These are phyloP conservation scores for Cucurbitaria berberidis DNA, from an alignment of 2,329 filamentous ascomycete genomes.

Conservation along the genomic window DNA sequence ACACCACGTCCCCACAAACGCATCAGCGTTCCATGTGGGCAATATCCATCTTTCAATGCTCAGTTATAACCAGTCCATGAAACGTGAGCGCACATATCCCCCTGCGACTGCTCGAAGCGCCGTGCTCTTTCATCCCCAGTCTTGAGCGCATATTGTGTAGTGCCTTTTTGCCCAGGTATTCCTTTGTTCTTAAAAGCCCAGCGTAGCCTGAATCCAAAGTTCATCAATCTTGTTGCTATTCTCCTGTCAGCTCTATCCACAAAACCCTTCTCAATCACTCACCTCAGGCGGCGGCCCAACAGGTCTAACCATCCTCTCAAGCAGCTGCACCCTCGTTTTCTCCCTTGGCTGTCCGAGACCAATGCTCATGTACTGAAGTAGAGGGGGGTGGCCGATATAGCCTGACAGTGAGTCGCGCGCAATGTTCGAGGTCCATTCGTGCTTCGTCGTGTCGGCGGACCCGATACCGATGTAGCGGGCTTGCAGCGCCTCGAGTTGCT, in stretches of 20 bases:
- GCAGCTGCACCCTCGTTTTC: slow-evolving; percentile 78
- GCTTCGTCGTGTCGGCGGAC: slow-evolving; percentile 94
- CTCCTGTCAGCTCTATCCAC: slow-evolving; percentile 6
- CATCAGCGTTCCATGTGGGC: not conserved
- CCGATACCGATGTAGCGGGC: slow-evolving; percentile 95
- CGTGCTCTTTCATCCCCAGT: not conserved
- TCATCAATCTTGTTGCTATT: slow-evolving; percentile 31
- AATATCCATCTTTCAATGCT: not conserved
- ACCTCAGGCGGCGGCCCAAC: slow-evolving; percentile 71
- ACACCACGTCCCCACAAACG: not conserved
- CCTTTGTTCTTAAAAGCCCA: not conserved
- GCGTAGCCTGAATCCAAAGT: not conserved
- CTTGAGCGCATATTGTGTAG: not conserved
- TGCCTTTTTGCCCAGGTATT: not conserved
- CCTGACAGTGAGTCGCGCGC: slow-evolving; percentile 89
- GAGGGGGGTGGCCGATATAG: slow-evolving; percentile 86
- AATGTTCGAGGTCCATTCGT: slow-evolving; percentile 97
- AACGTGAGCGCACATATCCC: not conserved
- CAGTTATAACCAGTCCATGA: not conserved
- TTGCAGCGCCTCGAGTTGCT: slow-evolving; percentile 96
- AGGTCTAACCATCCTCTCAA: slow-evolving; percentile 74
- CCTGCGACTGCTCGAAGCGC: not conserved
- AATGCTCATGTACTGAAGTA: slow-evolving; percentile 87
- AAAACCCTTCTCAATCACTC: slow-evolving; percentile 9
- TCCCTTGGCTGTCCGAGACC: slow-evolving; percentile 85